These are phyloP conservation scores for Wickerhamia fluorescens DNA, from an alignment of 805 yeast species.

Conservation along the genomic window DNA sequence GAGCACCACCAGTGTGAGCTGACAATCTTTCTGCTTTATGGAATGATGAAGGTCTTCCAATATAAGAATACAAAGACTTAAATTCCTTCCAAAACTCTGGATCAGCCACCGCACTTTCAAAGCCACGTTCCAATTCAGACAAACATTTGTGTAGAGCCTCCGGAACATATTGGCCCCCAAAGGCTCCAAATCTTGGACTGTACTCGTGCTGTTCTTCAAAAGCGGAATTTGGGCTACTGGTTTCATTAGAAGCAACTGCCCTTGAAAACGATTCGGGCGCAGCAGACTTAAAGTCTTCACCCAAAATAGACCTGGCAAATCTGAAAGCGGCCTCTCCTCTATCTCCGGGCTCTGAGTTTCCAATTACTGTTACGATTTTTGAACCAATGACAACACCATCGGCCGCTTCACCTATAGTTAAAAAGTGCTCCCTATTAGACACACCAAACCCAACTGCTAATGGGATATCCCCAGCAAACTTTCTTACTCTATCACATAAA, in stretches of 20 bases:
- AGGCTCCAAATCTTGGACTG: constrained; percentile 81
- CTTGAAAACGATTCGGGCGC: constrained; percentile 21
- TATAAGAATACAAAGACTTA: constrained; percentile 75
- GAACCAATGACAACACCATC: constrained; percentile 98
- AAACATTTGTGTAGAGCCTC: constrained; percentile 91
- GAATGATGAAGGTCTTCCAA: constrained; percentile 93
- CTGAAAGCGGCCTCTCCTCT: constrained; percentile 58
- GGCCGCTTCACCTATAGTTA: constrained; percentile 68
- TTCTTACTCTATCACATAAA: constrained; percentile 69
- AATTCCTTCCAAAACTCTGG: constrained; percentile 92
- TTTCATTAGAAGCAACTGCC: constrained; percentile 14
- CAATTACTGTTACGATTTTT: constrained; percentile 65
- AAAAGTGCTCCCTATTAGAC: constrained; percentile 84
- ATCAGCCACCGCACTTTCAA: constrained; percentile 83
- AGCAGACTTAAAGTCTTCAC: constrained; percentile 36
- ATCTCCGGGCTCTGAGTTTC: constrained; percentile 52
- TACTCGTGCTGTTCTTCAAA: constrained; percentile 57
- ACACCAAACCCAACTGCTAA: constrained; percentile 96
- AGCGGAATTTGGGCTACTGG: constrained; percentile 11
- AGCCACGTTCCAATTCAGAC: constrained; percentile 80
- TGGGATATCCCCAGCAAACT: constrained; percentile 62
- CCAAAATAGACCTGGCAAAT: constrained; percentile 65
- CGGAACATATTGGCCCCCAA: constrained; percentile 99
- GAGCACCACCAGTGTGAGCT: constrained; percentile 83
- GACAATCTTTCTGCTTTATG: constrained; percentile 88